These are phyloP conservation scores for Lithocarpus polystachyus DNA, from an alignment of 306 rosid genomes.

Conservation along the genomic window DNA sequence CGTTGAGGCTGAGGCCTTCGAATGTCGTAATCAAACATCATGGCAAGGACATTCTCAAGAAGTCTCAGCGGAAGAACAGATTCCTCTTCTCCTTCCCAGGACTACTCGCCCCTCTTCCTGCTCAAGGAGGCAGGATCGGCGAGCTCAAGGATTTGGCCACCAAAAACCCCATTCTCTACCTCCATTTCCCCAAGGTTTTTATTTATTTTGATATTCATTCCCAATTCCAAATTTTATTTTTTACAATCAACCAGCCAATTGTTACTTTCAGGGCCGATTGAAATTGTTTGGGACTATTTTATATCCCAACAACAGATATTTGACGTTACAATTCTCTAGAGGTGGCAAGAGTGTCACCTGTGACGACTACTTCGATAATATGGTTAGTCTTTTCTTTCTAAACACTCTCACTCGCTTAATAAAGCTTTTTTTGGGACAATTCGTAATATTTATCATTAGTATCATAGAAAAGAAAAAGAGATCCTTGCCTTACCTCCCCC, in stretches of 20 bases:
- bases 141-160: conserved; percentile 85
- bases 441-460: too few species aligned
- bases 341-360: conserved; percentile 84
- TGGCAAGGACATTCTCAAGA: conserved; percentile 80
- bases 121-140: conserved; percentile 77
- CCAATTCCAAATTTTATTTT: too few species aligned
- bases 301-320: conserved; percentile 78
- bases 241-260: too few species aligned
- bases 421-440: too few species aligned
- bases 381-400: conserved; percentile 48
- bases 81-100: conserved; percentile 87
- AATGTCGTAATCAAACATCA: conserved; percentile 64
- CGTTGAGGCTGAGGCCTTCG: conserved; percentile 61
- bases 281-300: conserved; percentile 91
- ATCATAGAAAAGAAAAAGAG: too few species aligned
- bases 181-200: conserved; percentile 73
- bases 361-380: conserved; percentile 89
- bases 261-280: conserved; percentile 64
- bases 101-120: conserved; percentile 55
- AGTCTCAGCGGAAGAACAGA: conserved; percentile 75
- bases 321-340: conserved; percentile 80
- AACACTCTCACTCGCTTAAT: too few species aligned
- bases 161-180: conserved; percentile 80
- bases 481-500: too few species aligned
- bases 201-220: too few species aligned